Conservation (phyloP, 2,329 filamentous ascomycete genomes). For the Nemania diffusa region DNA sequence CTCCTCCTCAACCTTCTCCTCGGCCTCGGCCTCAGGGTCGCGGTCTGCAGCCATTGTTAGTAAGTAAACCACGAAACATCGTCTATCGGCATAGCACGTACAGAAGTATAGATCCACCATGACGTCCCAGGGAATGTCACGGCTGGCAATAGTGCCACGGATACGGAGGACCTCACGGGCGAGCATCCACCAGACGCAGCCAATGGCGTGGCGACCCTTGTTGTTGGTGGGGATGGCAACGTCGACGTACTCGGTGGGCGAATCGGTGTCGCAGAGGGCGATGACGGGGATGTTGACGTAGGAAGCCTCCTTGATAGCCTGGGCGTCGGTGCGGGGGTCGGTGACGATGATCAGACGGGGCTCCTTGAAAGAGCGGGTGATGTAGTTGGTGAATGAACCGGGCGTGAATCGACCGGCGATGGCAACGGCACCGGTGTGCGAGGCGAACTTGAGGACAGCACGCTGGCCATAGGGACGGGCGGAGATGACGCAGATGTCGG, state of each 20-base stretch:
- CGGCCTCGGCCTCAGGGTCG: slow-evolving; percentile 98
- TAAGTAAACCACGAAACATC: neutral
- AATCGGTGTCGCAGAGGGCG: slow-evolving; percentile 98
- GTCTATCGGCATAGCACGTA: slow-evolving; percentile 55
- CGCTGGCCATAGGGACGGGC: slow-evolving; percentile 99
- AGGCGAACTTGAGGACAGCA: slow-evolving; percentile 99
- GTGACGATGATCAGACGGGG: slow-evolving; percentile 99
- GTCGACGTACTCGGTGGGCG: slow-evolving; percentile 99
- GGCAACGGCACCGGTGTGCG: slow-evolving; percentile 96
- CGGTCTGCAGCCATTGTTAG: slow-evolving; percentile 69
- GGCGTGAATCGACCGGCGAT: slow-evolving; percentile 99
- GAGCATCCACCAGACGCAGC: slow-evolving; percentile 99
- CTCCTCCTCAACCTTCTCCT: slow-evolving; percentile 96
- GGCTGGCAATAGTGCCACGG: slow-evolving; percentile 93
- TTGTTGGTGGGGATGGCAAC: slow-evolving; percentile 99
- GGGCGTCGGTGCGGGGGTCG: slow-evolving; percentile 98
- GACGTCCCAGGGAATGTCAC: slow-evolving; percentile 98
- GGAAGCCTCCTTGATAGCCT: slow-evolving; percentile 99
- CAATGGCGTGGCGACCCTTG: slow-evolving; percentile 99
- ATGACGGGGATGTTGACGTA: slow-evolving; percentile 99
- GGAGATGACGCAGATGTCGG: slow-evolving; percentile 99
- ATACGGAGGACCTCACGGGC: slow-evolving; percentile 99
- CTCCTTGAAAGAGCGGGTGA: slow-evolving; percentile 99
- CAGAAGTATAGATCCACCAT: slow-evolving; percentile 99
- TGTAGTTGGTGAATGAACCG: slow-evolving; percentile 99